phyloP scores from a whole-genome alignment of 2,329 filamentous ascomycete genomes.

The Paecilomyces sp. region DNA sequence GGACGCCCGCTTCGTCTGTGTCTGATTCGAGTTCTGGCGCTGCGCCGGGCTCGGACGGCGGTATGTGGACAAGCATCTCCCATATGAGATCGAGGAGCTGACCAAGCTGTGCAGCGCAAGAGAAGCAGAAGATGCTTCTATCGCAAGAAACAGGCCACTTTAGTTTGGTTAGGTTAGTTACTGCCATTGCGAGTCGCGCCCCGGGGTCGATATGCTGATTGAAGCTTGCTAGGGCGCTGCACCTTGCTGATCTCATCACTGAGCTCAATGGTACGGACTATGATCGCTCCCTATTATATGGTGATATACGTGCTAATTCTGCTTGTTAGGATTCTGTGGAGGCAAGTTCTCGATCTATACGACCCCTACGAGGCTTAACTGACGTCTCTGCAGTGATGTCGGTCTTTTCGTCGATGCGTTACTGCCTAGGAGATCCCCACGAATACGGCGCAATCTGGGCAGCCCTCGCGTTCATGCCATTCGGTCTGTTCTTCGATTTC shows the following conservation, averaged over 20 bases:
- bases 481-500: constrained; percentile 95
- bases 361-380: constrained; percentile 6
- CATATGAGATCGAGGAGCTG: constrained; percentile 6
- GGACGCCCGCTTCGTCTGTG: constrained; percentile 19
- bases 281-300: background rate
- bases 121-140: constrained; percentile 44
- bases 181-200: background rate
- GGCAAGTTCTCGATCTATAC: constrained; percentile 24
- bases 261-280: constrained; percentile 39
- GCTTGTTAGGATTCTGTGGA: constrained; percentile 39
- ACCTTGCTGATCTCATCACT: constrained; percentile 45
- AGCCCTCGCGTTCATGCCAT: constrained; percentile 80
- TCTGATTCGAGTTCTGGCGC: constrained; percentile 21
- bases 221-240: constrained; percentile 32
- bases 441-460: constrained; percentile 67
- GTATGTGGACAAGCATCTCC: constrained; percentile 16
- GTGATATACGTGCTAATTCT: background rate
- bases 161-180: constrained; percentile 41
- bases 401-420: constrained; percentile 88
- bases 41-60: constrained; percentile 23
- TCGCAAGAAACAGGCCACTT: constrained; percentile 43
- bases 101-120: constrained; percentile 28
- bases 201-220: constrained; percentile 5
- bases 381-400: constrained; percentile 62
- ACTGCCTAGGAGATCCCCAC: constrained; percentile 68